Evolutionary conservation across 2,329 filamentous ascomycete genomes (phyloP).

Genomic region (Paraphaeosphaeria minitans): DNA sequence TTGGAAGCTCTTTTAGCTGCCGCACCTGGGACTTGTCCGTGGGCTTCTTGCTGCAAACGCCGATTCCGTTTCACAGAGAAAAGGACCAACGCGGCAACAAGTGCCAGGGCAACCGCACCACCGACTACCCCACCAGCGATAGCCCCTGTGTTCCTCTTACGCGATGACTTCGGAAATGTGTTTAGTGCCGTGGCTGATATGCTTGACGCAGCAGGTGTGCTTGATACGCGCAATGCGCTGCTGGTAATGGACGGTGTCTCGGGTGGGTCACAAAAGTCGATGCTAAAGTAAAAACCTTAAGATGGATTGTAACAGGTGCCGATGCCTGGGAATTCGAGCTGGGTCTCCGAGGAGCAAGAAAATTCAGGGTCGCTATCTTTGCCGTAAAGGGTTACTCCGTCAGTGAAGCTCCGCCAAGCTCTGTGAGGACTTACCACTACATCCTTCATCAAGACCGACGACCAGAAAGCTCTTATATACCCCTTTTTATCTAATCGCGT

Average conservation of each 20-base stretch:
- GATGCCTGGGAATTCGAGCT: slow-evolving; percentile 14
- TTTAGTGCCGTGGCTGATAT: neutral
- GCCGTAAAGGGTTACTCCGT: slow-evolving; percentile 24
- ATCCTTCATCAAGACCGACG: slow-evolving; percentile 31
- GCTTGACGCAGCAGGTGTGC: neutral
- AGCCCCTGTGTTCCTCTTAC: neutral
- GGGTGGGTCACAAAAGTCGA: slow-evolving; percentile 21
- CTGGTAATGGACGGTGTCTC: neutral
- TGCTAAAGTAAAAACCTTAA: slow-evolving; percentile 27
- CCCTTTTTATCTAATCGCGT: slow-evolving; percentile 21
- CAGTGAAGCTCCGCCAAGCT: neutral
- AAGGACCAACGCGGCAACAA: neutral
- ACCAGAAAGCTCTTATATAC: slow-evolving; percentile 30
- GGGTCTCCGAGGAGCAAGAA: slow-evolving; percentile 15
- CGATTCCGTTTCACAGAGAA: neutral
- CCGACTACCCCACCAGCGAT: slow-evolving; percentile 3
- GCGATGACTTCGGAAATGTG: neutral
- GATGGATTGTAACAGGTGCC: slow-evolving; percentile 26
- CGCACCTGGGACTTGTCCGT: neutral
- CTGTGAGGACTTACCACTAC: slow-evolving; percentile 21
- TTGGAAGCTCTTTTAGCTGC: neutral
- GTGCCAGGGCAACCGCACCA: neutral
- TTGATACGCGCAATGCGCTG: neutral
- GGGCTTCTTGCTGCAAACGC: neutral
- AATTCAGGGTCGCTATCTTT: slow-evolving; percentile 6